phyloP scores from a whole-genome alignment of 129 eudicot genomes.

The Ambrosia artemisiifolia region DNA sequence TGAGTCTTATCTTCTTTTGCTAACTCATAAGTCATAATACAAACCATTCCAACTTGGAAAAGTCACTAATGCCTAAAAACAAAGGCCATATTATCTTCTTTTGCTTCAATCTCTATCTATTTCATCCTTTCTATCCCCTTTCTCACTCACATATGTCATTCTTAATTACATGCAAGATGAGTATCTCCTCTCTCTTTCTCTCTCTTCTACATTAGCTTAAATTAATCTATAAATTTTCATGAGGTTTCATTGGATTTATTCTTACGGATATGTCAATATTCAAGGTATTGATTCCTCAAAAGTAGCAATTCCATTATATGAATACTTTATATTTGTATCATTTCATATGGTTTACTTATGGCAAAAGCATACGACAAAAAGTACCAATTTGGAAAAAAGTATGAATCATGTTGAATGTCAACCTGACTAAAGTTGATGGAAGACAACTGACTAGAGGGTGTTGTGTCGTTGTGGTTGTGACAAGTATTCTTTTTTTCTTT shows the following conservation, averaged over 20 bases:
- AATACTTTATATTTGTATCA: constrained; percentile 18
- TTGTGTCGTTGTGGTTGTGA: constrained; percentile 19
- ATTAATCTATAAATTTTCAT: too few species aligned
- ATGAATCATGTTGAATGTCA: constrained; percentile 20
- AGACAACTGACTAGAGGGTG: constrained; percentile 12
- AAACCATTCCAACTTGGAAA: too few species aligned
- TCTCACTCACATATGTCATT: too few species aligned
- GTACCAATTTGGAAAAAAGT: constrained; percentile 15
- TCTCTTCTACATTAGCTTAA: too few species aligned
- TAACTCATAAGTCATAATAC: too few species aligned
- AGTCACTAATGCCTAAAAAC: too few species aligned
- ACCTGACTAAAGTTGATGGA: constrained; percentile 26
- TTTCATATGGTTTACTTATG: constrained; percentile 27
- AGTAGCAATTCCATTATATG: constrained; percentile 26
- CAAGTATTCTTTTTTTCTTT: not conserved
- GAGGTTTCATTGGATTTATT: constrained; percentile 3
- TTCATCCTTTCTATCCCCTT: too few species aligned
- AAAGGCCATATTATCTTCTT: too few species aligned
- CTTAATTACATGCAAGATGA: too few species aligned
- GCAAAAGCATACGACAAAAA: constrained; percentile 33
- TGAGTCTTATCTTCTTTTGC: too few species aligned
- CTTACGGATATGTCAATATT: constrained; percentile 1
- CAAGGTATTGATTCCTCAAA: constrained; percentile 31
- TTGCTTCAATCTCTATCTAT: too few species aligned
- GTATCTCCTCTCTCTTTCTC: too few species aligned